Conservation (phyloP, 345 rosid species). For the Odontarrhena argentea region DNA sequence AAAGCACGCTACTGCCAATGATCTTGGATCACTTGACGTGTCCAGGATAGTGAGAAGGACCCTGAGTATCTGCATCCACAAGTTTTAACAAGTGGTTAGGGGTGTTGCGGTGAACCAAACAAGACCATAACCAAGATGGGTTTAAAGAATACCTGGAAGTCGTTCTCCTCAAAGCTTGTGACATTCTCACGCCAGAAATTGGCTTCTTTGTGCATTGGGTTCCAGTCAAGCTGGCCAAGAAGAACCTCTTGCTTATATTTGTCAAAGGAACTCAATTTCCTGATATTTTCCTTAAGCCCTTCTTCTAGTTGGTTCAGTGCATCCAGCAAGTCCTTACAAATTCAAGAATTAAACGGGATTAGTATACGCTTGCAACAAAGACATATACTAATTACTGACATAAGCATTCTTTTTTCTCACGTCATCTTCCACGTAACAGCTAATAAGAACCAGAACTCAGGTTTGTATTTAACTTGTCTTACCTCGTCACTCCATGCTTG, state of each 20-base stretch:
- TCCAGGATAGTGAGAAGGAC: conserved; percentile 91
- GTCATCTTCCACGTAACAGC: conserved; percentile 9
- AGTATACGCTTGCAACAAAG: conserved; percentile 7
- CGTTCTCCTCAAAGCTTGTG: conserved; percentile 79
- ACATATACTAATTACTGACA: neutral
- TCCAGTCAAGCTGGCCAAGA: conserved; percentile 97
- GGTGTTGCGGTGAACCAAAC: neutral
- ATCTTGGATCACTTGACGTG: conserved; percentile 82
- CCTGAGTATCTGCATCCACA: conserved; percentile 72
- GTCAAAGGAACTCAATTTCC: conserved; percentile 88
- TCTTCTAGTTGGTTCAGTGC: conserved; percentile 83
- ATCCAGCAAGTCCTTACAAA: conserved; percentile 76
- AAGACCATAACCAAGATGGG: neutral
- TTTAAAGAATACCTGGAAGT: conserved; percentile 74
- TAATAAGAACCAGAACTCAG: conserved; percentile 8
- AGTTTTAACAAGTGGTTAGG: conserved; percentile 7
- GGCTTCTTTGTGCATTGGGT: conserved; percentile 95
- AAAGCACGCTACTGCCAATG: conserved; percentile 88
- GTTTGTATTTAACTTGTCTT: conserved; percentile 37
- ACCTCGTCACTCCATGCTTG: conserved; percentile 99
- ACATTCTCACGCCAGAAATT: conserved; percentile 93
- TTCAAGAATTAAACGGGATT: conserved; percentile 4
- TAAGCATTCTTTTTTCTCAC: conserved; percentile 8
- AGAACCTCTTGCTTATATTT: conserved; percentile 97
- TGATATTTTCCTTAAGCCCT: conserved; percentile 76